Evolutionary conservation across 352 stramenopile species (phyloP).

Genomic region (Thraustotheca clavata): DNA sequence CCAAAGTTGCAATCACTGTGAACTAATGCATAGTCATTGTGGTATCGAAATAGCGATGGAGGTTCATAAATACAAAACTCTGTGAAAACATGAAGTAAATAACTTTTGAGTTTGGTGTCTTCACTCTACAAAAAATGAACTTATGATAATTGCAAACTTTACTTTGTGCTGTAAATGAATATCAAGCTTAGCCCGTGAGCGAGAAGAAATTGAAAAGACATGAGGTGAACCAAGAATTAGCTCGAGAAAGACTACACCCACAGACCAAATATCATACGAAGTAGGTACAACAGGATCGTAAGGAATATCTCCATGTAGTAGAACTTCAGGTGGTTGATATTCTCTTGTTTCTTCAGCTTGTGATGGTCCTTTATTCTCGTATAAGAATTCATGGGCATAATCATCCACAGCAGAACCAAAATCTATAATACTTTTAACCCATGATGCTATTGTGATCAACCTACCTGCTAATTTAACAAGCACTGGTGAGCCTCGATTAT

Average conservation of each 20-base stretch:
- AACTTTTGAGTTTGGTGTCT: constrained; percentile 42
- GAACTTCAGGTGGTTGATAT: constrained; percentile 92
- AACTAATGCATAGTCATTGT: constrained; percentile 49
- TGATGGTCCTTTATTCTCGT: constrained; percentile 61
- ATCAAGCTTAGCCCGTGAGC: constrained; percentile 88
- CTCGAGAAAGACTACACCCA: constrained; percentile 94
- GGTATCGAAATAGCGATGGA: constrained; percentile 11
- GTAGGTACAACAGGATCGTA: constrained; percentile 53
- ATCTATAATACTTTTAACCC: constrained; percentile 26
- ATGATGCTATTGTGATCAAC: neutral
- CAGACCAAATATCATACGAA: constrained; percentile 88
- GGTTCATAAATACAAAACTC: constrained; percentile 81
- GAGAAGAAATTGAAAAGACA: constrained; percentile 68
- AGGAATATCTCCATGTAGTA: constrained; percentile 46
- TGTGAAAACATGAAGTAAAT: constrained; percentile 67
- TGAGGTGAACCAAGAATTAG: constrained; percentile 90
- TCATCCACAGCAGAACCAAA: constrained; percentile 84
- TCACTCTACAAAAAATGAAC: constrained; percentile 4
- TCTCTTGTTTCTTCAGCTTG: constrained; percentile 90
- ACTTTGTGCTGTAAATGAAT: constrained; percentile 47
- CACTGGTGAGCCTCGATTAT: constrained; percentile 4
- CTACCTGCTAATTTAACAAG: constrained; percentile 19
- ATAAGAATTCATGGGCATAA: constrained; percentile 65
- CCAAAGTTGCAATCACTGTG: constrained; percentile 78
- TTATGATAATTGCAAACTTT: neutral